Base-by-base conservation (phyloP, 768 basidiomycete species). In the Hirschioporus abietinus region DNA sequence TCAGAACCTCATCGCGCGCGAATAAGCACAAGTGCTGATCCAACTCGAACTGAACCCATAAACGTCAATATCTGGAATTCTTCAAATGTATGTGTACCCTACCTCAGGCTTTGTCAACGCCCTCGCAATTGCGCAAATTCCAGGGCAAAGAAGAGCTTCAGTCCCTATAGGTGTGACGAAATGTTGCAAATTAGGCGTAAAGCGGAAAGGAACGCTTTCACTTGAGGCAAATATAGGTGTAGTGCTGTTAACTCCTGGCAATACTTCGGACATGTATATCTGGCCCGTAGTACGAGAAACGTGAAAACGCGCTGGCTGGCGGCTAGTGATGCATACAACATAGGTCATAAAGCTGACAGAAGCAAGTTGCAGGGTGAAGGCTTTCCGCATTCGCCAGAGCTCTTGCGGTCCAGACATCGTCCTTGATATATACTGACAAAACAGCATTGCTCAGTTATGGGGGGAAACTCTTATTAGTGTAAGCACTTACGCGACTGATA, bases 351-450 rank as follows among this genome's bases (percentile, higher is more conserved):
- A 99, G 72, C 92, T 90, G 58, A 86, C 87, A 0, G 92, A 85
- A 7, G 97, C 94, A 42, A 95, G 81, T 74, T 99, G 96, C 57
- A 91, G 76, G 9, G 96, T 90, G 76, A 99, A 97, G 77, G 98
- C 96, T 79, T 97, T 99, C 67, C 97, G 88, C 88, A 99, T 95
- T 67, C 92, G 85, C 96, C 96, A 99, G 2, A 99, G 83, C 71
- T 95, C 93, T 66, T 86, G 86, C 5, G 96, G 88, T 1, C 84
- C 85, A 60, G 83, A 79, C 93, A 98, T 96, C 25, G 91, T 90
- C 35, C 85, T 86, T 57, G 88, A 82, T 91, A 99, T 93, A 75
- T 95, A 99, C 97, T 99, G 65, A 35, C 23, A 59, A 23, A 12
- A 34, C 64, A 23, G 64, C 23, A 36, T 66, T 58, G 27, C 4